phyloP scores from a whole-genome alignment of 2,329 filamentous ascomycete species.

The Fusarium sp. region DNA sequence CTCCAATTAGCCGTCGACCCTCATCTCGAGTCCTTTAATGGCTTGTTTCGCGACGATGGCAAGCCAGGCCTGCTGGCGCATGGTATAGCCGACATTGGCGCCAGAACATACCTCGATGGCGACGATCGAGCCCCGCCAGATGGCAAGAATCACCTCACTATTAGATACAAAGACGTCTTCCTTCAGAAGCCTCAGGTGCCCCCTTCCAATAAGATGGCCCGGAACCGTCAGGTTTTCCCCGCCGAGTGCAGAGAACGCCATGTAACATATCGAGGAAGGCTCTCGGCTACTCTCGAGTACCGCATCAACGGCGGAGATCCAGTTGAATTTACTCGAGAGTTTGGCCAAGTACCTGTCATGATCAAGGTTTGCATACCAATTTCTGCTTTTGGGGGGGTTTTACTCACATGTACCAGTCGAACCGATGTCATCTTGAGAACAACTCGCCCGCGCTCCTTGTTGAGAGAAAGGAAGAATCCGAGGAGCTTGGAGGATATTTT shows the following conservation, averaged over 20 bases:
- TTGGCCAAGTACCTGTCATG: constrained; percentile 94
- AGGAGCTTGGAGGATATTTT: constrained; percentile 96
- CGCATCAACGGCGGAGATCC: constrained; percentile 87
- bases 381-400: neutral
- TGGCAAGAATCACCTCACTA: constrained; percentile 76
- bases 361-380: constrained; percentile 70
- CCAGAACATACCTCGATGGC: constrained; percentile 86
- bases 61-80: constrained; percentile 69
- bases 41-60: constrained; percentile 79
- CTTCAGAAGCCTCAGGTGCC: constrained; percentile 85
- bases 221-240: constrained; percentile 86
- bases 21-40: constrained; percentile 96
- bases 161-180: constrained; percentile 83
- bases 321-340: constrained; percentile 81
- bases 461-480: constrained; percentile 89
- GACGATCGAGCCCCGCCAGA: constrained; percentile 68
- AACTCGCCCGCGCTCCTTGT: constrained; percentile 86
- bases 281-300: constrained; percentile 85
- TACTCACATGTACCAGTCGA: constrained; percentile 67
- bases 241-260: constrained; percentile 95
- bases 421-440: constrained; percentile 88
- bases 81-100: constrained; percentile 87
- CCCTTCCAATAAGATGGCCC: constrained; percentile 82
- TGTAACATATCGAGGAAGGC: constrained; percentile 86
- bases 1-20: constrained; percentile 87